phyloP scores from a whole-genome alignment of 2,329 filamentous ascomycete species.

The Bertia moriformis region DNA sequence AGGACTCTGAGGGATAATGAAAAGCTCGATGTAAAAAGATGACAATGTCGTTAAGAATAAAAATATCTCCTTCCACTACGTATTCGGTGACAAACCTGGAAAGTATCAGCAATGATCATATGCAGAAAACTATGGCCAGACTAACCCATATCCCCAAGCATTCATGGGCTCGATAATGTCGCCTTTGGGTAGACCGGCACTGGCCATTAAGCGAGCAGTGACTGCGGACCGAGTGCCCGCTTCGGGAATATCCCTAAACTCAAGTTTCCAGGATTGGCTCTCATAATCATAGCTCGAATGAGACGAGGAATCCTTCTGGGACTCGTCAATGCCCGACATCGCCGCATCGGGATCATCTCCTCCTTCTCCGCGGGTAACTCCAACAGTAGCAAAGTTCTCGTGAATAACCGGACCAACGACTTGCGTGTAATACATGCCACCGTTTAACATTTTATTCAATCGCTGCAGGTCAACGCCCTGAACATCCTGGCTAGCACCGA shows the following conservation, averaged over 20 bases:
- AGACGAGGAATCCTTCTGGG: slow-evolving; percentile 1
- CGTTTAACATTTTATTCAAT: slow-evolving; percentile 27
- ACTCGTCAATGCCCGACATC: not conserved
- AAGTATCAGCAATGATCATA: slow-evolving; percentile 2
- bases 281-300: not conserved
- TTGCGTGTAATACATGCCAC: slow-evolving; percentile 36
- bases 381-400: slow-evolving; percentile 6
- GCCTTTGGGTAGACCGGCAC: slow-evolving; percentile 27
- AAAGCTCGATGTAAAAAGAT: slow-evolving; percentile 39
- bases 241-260: slow-evolving; percentile 31
- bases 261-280: slow-evolving; percentile 19
- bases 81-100: slow-evolving; percentile 40
- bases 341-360: not conserved
- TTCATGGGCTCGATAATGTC: slow-evolving; percentile 33
- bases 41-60: slow-evolving; percentile 40
- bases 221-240: slow-evolving; percentile 34
- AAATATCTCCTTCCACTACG: slow-evolving; percentile 37
- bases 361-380: not conserved
- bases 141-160: slow-evolving; percentile 35
- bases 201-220: slow-evolving; percentile 33
- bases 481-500: slow-evolving; percentile 25
- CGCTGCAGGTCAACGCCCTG: slow-evolving; percentile 22
- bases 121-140: too few species aligned
- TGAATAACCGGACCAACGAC: slow-evolving; percentile 27
- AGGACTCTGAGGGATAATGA: slow-evolving; percentile 19